Evolutionary conservation across 768 basidiomycete genomes (phyloP).

Genomic region (Podaxis sp.): DNA sequence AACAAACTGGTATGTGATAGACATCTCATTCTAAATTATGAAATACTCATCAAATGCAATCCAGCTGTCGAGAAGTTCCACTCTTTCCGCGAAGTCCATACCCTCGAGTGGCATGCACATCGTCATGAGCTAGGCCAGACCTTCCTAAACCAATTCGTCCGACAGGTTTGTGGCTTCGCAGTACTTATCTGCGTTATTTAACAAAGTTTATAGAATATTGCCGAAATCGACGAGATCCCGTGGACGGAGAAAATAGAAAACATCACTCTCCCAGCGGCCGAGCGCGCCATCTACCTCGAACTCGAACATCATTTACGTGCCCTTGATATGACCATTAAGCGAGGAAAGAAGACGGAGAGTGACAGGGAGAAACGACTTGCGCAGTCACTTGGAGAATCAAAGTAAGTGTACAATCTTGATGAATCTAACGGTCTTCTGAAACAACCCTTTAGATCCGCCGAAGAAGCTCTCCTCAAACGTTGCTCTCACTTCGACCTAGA

Average conservation of each 20-base stretch:
- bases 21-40: not conserved
- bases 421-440: conserved; percentile 4
- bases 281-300: conserved; percentile 92
- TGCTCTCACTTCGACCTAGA: conserved; percentile 94
- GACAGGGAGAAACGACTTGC: conserved; percentile 88
- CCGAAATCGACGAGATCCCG: conserved; percentile 95
- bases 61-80: conserved; percentile 89
- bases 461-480: conserved; percentile 90
- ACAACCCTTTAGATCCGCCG: conserved; percentile 56
- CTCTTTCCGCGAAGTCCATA: conserved; percentile 93
- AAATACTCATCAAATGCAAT: conserved; percentile 12
- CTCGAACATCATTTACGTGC: conserved; percentile 90
- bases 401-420: conserved; percentile 40
- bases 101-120: conserved; percentile 87
- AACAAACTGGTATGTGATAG: conserved; percentile 69
- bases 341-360: conserved; percentile 63
- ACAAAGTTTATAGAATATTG: conserved; percentile 63
- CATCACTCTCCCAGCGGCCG: conserved; percentile 83
- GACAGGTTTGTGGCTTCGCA: conserved; percentile 50
- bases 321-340: conserved; percentile 78
- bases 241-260: conserved; percentile 59
- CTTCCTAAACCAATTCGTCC: conserved; percentile 78
- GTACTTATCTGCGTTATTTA: not conserved
- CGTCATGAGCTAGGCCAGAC: conserved; percentile 78
- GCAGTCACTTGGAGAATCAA: conserved; percentile 85